These are phyloP conservation scores for Haematococcus lacustris DNA, from an alignment of 139 green algal genomes.

Conservation along the genomic window DNA sequence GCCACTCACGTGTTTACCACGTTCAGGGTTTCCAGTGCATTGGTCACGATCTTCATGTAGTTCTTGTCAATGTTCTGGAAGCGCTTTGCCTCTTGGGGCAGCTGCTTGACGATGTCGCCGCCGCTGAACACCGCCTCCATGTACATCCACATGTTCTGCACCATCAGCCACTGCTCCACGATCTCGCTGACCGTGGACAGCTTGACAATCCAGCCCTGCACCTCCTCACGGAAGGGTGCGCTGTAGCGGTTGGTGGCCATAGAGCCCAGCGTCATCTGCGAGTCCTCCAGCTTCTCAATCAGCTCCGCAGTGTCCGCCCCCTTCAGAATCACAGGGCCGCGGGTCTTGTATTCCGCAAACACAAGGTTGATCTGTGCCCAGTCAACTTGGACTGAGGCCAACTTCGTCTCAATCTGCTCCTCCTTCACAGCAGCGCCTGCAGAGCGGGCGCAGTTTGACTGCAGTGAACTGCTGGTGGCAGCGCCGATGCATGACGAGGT, in stretches of 20 bases:
- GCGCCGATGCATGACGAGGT: too few relatives aligned
- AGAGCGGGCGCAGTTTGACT: too few relatives aligned
- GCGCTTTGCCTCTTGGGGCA: conserved; percentile 88
- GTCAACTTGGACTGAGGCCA: conserved; percentile 37
- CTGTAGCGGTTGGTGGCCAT: conserved; percentile 90
- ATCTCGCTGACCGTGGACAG: conserved; percentile 86
- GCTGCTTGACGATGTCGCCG: conserved; percentile 94
- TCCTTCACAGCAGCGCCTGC: conserved; percentile 73
- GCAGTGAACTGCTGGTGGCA: too few relatives aligned
- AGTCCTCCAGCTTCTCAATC: conserved; percentile 91
- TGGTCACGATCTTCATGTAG: conserved; percentile 91
- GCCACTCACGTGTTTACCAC: conserved; percentile 78
- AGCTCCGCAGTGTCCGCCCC: conserved; percentile 80
- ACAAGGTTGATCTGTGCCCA: conserved; percentile 71
- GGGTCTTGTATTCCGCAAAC: conserved; percentile 87
- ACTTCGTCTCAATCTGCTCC: conserved; percentile 74
- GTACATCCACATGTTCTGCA: conserved; percentile 74
- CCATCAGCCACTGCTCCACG: conserved; percentile 57
- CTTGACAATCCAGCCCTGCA: conserved; percentile 73
- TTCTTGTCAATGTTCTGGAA: conserved; percentile 95
- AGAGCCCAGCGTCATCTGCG: conserved; percentile 78
- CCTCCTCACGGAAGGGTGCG: conserved; percentile 72
- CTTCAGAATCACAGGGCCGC: conserved; percentile 83
- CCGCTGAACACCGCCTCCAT: conserved; percentile 93
- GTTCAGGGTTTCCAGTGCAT: conserved; percentile 71